phyloP scores from a whole-genome alignment of 306 rosid species.

The Albizia julibrissin region DNA sequence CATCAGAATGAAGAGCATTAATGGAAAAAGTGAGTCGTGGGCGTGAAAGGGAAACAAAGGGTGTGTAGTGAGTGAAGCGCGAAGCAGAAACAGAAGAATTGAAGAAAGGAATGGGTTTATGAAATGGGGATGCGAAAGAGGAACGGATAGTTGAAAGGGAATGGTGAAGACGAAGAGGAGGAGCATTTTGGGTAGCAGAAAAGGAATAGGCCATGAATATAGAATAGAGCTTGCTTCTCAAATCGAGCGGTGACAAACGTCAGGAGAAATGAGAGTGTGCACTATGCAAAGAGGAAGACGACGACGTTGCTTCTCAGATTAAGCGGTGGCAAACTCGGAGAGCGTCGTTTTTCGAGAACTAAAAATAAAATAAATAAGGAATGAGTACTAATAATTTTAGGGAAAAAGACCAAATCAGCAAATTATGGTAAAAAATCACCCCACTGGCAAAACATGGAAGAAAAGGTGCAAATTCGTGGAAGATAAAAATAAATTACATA shows the following conservation, averaged over 20 bases:
- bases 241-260: not conserved
- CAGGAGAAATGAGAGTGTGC: not conserved
- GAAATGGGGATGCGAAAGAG: not conserved
- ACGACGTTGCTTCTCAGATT: not conserved
- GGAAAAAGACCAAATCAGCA: not conserved
- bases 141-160: not conserved
- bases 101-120: slow-evolving; percentile 23
- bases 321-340: not conserved
- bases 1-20: slow-evolving; percentile 54
- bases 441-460: no score
- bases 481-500: no score
- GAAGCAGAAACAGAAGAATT: not conserved
- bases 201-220: not conserved
- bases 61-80: not conserved
- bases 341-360: not conserved
- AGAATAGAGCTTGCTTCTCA: not conserved
- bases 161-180: not conserved
- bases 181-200: not conserved
- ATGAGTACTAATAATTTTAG: no score
- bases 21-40: slow-evolving; percentile 34
- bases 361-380: no score
- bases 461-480: no score
- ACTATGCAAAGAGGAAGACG: not conserved
- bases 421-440: no score
- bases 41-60: slow-evolving; percentile 31